Conservation (phyloP, 768 basidiomycete genomes). For the Pleurotus platypus region DNA sequence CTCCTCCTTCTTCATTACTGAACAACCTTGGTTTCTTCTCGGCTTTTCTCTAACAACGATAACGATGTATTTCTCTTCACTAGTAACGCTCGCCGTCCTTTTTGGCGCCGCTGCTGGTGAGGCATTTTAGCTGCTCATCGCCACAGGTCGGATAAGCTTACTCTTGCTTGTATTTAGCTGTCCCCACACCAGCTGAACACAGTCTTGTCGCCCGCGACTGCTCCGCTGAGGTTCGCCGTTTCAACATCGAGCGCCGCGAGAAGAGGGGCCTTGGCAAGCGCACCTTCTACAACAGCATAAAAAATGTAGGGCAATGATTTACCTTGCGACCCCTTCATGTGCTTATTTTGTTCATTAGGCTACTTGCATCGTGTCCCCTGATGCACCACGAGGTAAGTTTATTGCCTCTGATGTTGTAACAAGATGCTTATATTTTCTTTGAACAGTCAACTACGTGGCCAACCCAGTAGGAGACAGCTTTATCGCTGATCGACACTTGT, state of each 20-base stretch:
- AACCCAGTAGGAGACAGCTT: slow-evolving; percentile 13
- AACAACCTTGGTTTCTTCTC: background rate
- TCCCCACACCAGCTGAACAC: slow-evolving; percentile 11
- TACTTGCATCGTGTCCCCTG: slow-evolving; percentile 20
- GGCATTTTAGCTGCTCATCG: background rate
- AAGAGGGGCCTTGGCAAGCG: slow-evolving; percentile 17
- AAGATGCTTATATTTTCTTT: background rate
- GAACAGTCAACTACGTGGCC: slow-evolving; percentile 13
- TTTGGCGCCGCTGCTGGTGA: slow-evolving; percentile 14
- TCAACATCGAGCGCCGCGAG: slow-evolving; percentile 14
- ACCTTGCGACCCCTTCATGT: background rate
- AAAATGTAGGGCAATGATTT: slow-evolving; percentile 15
- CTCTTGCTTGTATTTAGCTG: slow-evolving; percentile 8
- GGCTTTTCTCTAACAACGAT: background rate
- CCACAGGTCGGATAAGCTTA: background rate
- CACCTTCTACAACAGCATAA: slow-evolving; percentile 15
- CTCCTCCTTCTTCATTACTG: background rate
- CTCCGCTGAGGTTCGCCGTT: slow-evolving; percentile 16
- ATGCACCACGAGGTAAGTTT: slow-evolving; percentile 13
- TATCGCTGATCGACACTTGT: background rate
- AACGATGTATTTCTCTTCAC: slow-evolving; percentile 7
- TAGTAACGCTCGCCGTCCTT: slow-evolving; percentile 13
- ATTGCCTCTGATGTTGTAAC: background rate
- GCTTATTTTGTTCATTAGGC: slow-evolving; percentile 10
- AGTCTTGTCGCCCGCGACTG: slow-evolving; percentile 15